Conservation (phyloP, 2,329 filamentous ascomycete genomes). For the Diaporthe velutina region DNA sequence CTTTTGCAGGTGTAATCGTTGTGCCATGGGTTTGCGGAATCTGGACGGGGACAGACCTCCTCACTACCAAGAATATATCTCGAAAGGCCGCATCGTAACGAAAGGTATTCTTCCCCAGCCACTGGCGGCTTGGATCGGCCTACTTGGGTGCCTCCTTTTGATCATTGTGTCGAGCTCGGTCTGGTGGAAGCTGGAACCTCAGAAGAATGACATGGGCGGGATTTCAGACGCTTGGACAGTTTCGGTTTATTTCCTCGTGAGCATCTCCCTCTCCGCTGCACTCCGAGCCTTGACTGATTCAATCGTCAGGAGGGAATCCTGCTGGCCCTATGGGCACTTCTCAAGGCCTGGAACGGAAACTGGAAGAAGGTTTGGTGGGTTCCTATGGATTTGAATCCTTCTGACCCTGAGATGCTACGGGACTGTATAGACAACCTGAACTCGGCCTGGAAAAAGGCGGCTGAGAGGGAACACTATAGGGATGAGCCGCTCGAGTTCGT, state of each 20-base stretch:
- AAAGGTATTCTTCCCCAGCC: constrained; percentile 29
- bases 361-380: constrained; percentile 27
- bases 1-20: constrained; percentile 24
- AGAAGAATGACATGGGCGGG: background rate
- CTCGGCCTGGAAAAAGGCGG: constrained; percentile 17
- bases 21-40: background rate
- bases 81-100: background rate
- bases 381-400: constrained; percentile 13
- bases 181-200: constrained; percentile 14
- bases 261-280: background rate
- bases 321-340: background rate
- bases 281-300: background rate
- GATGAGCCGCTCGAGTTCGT: background rate
- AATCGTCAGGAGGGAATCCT: background rate
- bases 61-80: constrained; percentile 21
- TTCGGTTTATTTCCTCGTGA: constrained; percentile 29
- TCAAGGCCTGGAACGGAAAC: constrained; percentile 21
- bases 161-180: constrained; percentile 31
- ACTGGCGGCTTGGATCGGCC: constrained; percentile 26
- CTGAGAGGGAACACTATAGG: background rate
- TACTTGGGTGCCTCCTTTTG: constrained; percentile 29
- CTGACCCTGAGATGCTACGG: constrained; percentile 7
- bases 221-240: constrained; percentile 25
- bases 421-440: constrained; percentile 4
- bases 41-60: background rate